Evolutionary conservation across 495 filamentous ascomycete genomes (phyloP).

Genomic region (Hyaloscypha bicolor): DNA sequence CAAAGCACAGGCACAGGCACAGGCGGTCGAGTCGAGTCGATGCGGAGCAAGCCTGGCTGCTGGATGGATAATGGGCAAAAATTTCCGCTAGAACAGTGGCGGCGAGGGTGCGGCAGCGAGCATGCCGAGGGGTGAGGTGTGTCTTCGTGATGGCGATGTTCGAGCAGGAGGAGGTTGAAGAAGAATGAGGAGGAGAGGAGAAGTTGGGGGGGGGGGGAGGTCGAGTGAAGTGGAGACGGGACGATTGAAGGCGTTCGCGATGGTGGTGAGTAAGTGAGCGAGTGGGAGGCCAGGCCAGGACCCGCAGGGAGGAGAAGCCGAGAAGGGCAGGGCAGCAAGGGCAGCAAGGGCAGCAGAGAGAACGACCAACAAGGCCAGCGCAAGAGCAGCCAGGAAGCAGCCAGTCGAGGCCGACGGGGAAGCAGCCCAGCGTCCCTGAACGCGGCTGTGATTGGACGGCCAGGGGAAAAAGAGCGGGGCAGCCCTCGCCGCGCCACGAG

Average conservation of each 20-base stretch:
- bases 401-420: neutral
- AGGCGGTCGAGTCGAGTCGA: neutral
- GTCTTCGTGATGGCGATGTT: neutral
- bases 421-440: neutral
- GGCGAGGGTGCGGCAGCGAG: neutral
- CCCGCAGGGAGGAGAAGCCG: neutral
- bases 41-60: neutral
- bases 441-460: neutral
- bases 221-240: neutral
- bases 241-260: neutral
- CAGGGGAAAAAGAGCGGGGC: neutral
- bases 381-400: neutral
- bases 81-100: neutral
- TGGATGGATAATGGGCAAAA: neutral
- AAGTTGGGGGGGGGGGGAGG: neutral
- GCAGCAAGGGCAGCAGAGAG: neutral
- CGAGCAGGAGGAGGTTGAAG: too few species aligned
- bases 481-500: neutral
- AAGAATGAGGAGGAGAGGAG: neutral
- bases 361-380: neutral
- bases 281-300: neutral
- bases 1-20: slow-evolving; percentile 20
- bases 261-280: neutral
- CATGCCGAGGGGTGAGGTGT: neutral
- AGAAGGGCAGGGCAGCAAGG: neutral